These are phyloP conservation scores for Mollisiaceae sp. DNA, from an alignment of 2,329 filamentous ascomycete species.

Conservation along the genomic window DNA sequence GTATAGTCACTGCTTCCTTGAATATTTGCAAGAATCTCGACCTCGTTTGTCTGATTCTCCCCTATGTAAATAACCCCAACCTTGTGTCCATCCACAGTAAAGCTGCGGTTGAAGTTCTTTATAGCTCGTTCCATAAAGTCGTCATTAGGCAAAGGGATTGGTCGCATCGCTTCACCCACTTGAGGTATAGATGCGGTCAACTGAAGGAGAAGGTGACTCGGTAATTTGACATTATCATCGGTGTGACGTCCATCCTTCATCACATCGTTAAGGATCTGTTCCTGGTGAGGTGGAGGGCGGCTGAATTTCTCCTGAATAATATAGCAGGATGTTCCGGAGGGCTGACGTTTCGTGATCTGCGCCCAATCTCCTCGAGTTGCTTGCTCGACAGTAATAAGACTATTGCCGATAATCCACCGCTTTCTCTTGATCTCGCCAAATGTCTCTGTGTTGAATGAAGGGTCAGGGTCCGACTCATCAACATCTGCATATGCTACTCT, in stretches of 20 bases:
- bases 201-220: conserved; percentile 75
- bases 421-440: conserved; percentile 71
- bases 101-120: conserved; percentile 80
- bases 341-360: conserved; percentile 72
- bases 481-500: conserved; percentile 84
- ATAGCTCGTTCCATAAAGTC: conserved; percentile 65
- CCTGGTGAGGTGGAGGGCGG: conserved; percentile 62
- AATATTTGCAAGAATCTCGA: conserved; percentile 85
- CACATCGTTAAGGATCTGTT: conserved; percentile 52
- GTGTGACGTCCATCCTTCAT: conserved; percentile 56
- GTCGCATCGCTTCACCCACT: conserved; percentile 62
- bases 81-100: conserved; percentile 93
- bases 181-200: conserved; percentile 68
- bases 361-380: conserved; percentile 69
- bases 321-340: conserved; percentile 65
- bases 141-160: conserved; percentile 75
- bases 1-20: conserved; percentile 88
- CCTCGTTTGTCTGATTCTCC: conserved; percentile 81
- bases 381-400: conserved; percentile 76
- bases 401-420: conserved; percentile 75
- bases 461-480: conserved; percentile 73
- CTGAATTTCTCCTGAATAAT: conserved; percentile 62
- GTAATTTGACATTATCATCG: conserved; percentile 66
- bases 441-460: conserved; percentile 65
- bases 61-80: conserved; percentile 94